Conservation (phyloP, 2,329 filamentous ascomycete genomes). For the Diaporthe batatas region DNA sequence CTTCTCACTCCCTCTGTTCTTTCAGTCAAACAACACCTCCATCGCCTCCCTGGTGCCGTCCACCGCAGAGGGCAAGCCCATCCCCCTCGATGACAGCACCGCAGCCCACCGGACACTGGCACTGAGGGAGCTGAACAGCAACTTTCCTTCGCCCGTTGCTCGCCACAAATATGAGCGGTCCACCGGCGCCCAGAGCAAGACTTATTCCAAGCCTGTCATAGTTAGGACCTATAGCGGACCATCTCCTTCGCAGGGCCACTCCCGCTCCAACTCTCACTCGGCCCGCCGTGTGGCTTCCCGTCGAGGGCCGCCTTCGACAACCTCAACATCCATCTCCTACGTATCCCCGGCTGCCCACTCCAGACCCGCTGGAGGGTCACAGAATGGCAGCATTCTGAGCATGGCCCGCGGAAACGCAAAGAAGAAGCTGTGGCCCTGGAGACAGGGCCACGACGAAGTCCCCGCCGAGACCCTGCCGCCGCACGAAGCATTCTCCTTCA, state of each 20-base stretch:
- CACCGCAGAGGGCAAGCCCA: slow-evolving; percentile 68
- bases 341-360: slow-evolving; percentile 46
- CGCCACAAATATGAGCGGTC: slow-evolving; percentile 70
- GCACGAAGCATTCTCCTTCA: slow-evolving; percentile 74
- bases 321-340: slow-evolving; percentile 46
- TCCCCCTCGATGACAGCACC: slow-evolving; percentile 68
- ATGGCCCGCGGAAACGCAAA: slow-evolving; percentile 60
- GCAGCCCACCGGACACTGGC: slow-evolving; percentile 70
- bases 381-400: slow-evolving; percentile 56
- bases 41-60: slow-evolving; percentile 67
- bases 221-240: slow-evolving; percentile 73
- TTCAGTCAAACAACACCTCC: slow-evolving; percentile 61
- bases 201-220: slow-evolving; percentile 75
- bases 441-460: slow-evolving; percentile 43
- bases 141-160: slow-evolving; percentile 61
- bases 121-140: slow-evolving; percentile 70
- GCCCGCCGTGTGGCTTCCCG: slow-evolving; percentile 49
- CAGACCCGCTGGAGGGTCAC: slow-evolving; percentile 48
- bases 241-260: slow-evolving; percentile 50
- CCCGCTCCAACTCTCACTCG: slow-evolving; percentile 45
- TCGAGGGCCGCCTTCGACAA: slow-evolving; percentile 49
- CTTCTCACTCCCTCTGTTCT: slow-evolving; percentile 63
- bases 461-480: slow-evolving; percentile 66
- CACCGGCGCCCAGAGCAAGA: slow-evolving; percentile 67
- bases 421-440: slow-evolving; percentile 51